Conservation (phyloP, 1,284 basidiomycete genomes). For the Cerrena zonata region DNA sequence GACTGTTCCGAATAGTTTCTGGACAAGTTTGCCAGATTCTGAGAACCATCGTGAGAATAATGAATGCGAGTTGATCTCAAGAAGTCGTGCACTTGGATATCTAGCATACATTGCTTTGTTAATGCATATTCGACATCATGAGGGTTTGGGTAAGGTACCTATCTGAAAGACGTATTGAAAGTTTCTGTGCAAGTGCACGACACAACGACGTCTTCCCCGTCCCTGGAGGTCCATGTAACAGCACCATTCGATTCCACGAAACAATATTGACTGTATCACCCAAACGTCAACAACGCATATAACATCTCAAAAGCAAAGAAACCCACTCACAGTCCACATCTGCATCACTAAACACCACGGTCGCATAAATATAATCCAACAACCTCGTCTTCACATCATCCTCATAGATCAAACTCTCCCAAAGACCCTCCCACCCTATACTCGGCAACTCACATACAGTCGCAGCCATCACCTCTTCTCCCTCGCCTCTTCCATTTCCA, state of each 20-base stretch:
- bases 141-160: constrained; percentile 45
- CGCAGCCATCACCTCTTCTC: constrained; percentile 79
- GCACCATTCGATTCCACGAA: constrained; percentile 89
- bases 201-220: constrained; percentile 97
- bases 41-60: constrained; percentile 97
- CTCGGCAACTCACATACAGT: constrained; percentile 83
- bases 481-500: constrained; percentile 55
- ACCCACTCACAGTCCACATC: constrained; percentile 72
- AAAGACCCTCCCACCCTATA: constrained; percentile 79
- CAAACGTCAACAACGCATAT: constrained; percentile 8
- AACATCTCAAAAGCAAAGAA: neutral
- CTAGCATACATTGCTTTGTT: constrained; percentile 34
- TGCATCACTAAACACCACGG: constrained; percentile 83
- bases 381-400: constrained; percentile 85
- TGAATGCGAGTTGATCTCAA: constrained; percentile 97
- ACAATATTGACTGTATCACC: constrained; percentile 71
- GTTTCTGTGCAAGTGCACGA: constrained; percentile 90
- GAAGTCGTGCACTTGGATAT: constrained; percentile 78
- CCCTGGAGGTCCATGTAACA: constrained; percentile 94
- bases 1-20: constrained; percentile 85
- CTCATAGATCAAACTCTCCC: constrained; percentile 86
- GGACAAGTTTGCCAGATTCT: constrained; percentile 96
- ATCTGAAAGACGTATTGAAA: constrained; percentile 83
- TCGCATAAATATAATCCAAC: constrained; percentile 91
- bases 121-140: constrained; percentile 1